Percentiles rank a stretch among this genome's conserved stretches.
These are phyloP conservation scores for Mycena sanguinolenta DNA, from an alignment of 768 basidiomycete genomes.

Conservation along the genomic window DNA sequence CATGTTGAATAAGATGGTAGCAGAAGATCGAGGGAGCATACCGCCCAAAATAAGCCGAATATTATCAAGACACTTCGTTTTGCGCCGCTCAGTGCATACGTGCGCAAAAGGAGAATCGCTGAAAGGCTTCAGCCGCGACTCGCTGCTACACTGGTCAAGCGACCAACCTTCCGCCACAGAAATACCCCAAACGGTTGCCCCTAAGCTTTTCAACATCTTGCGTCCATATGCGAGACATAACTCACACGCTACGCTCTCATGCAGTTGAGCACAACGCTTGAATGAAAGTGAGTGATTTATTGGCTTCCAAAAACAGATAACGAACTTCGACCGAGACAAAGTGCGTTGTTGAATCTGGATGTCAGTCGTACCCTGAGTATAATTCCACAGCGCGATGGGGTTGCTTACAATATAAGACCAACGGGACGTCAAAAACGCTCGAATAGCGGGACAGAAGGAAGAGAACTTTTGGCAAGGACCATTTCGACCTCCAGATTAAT, in stretches of 20 bases:
- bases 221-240: no score
- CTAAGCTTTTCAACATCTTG: not conserved
- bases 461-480: slow-evolving; percentile 19
- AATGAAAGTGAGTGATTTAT: no score
- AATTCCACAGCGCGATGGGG: not conserved
- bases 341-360: slow-evolving; percentile 16
- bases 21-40: not conserved
- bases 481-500: slow-evolving; percentile 20
- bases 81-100: slow-evolving; percentile 24
- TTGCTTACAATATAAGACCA: slow-evolving; percentile 23
- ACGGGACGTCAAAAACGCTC: slow-evolving; percentile 18
- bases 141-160: not conserved
- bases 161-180: slow-evolving; percentile 19
- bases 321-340: not conserved
- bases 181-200: slow-evolving; percentile 23
- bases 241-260: no score
- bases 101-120: slow-evolving; percentile 24
- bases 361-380: no score
- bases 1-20: not conserved
- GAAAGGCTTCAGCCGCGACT: not conserved
- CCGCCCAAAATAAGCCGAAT: slow-evolving; percentile 14
- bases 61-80: slow-evolving; percentile 14
- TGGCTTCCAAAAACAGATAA: no score
- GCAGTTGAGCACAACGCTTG: no score
- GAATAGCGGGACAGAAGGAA: slow-evolving; percentile 23